These are phyloP conservation scores for Coemansia sp. DNA, from an alignment of 192 early-diverging fungal species.

Conservation along the genomic window DNA sequence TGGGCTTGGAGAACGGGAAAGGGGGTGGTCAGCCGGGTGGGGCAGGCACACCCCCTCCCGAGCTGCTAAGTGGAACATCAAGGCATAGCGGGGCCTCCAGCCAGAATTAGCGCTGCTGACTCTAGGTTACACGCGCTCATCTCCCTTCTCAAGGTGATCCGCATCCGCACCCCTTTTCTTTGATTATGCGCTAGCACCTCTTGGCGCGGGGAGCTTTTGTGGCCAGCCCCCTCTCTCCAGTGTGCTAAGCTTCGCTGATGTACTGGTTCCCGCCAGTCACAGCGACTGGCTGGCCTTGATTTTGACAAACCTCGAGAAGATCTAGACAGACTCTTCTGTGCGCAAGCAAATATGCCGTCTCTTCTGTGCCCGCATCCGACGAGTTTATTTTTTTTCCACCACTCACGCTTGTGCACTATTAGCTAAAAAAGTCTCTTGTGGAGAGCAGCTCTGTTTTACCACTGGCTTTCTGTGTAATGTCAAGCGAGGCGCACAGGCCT, in stretches of 20 bases:
- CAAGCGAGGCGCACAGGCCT: not conserved
- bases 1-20: not conserved
- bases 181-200: not conserved
- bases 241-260: not conserved
- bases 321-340: not conserved
- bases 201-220: not conserved
- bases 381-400: not conserved
- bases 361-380: too few relatives aligned
- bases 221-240: not conserved
- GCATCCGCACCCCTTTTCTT: not conserved
- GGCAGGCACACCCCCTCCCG: not conserved
- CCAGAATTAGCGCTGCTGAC: not conserved
- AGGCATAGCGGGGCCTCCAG: not conserved
- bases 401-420: not conserved
- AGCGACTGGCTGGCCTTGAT: not conserved
- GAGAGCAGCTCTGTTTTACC: not conserved
- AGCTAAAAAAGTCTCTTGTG: not conserved
- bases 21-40: not conserved
- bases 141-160: not conserved
- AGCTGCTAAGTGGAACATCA: not conserved
- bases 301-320: not conserved
- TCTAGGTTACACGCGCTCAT: not conserved
- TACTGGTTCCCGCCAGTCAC: not conserved
- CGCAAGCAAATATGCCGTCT: slow-evolving; percentile 1
- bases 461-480: not conserved